Base-by-base conservation (phyloP, 306 rosid species). In the Cucurbita moschata region DNA sequence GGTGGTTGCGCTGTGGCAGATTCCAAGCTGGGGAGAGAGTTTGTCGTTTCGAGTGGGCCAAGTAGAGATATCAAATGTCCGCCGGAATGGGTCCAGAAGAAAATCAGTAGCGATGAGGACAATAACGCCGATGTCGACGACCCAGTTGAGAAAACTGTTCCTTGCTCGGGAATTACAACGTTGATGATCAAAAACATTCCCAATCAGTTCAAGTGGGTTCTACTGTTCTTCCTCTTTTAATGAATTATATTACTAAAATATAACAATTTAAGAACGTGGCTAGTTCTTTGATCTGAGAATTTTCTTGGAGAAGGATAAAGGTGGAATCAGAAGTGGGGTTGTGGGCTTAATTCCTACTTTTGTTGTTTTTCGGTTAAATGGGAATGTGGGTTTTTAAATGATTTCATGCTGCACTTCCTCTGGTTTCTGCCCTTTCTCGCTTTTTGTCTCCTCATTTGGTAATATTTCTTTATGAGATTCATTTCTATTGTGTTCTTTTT, bases 101-200 rank as follows among this genome's bases (percentile, higher is more conserved):
- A 53, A 16, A 8, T 71, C 46, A 7, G 11, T 38, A 53, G 26
- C 63, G 61, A 16, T 42, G 49, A 3, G 38, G 75, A 23, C n/a
- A 49, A 10, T 6, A 2, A 26, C 58, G 26, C 5, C 30, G 26
- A 13, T 47, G 49, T 12, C 0, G 60, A 10, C 23, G 75, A 9
- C 10, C 6, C 39, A 42, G 53, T n/a, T 1, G 71, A 64, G 18
- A 67, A 43, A 19, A 46, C 62, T 26, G 72, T 71, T 69, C 23
- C 40, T 8, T 14, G 40, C 23, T 53, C 67, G 5, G 62, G 63
- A 3, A 18, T 35, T 1, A 80, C 83, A 0, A 77, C 82, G 0
- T 18, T 80, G 10, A 83, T 83, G 86, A 64, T 83, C 0, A 83
- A 69, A 63, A 74, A 80, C 57, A 77, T 83, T 4, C 86, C 86